These are phyloP conservation scores for Microcyclosporella mali DNA, from an alignment of 2,329 filamentous ascomycete genomes.

Conservation along the genomic window DNA sequence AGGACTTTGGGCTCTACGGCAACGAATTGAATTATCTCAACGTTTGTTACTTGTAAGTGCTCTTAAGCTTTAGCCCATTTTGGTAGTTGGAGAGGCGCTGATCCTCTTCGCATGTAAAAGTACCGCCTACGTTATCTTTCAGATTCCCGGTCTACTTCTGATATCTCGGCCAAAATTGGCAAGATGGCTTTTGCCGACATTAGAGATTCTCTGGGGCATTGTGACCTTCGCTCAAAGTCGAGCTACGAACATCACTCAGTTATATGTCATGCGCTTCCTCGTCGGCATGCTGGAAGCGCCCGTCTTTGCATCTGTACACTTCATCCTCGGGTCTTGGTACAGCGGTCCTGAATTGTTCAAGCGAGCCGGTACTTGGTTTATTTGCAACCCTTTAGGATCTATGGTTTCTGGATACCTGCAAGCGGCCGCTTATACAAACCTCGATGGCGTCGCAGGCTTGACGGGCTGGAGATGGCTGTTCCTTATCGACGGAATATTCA, in stretches of 20 bases:
- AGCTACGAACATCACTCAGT: constrained; percentile 34
- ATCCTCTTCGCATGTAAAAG: no score
- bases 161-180: constrained; percentile 32
- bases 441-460: constrained; percentile 44
- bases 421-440: constrained; percentile 41
- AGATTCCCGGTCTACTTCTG: constrained; percentile 34
- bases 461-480: constrained; percentile 49
- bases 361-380: constrained; percentile 54
- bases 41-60: constrained; percentile 23
- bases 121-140: constrained; percentile 35
- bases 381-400: constrained; percentile 52
- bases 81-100: no score
- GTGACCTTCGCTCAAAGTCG: constrained; percentile 36
- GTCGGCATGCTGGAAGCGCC: constrained; percentile 50
- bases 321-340: constrained; percentile 58
- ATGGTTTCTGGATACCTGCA: constrained; percentile 60
- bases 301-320: constrained; percentile 54
- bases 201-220: constrained; percentile 38
- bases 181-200: constrained; percentile 28
- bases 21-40: constrained; percentile 38
- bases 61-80: no score
- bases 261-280: constrained; percentile 37
- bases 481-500: constrained; percentile 52
- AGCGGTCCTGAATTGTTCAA: constrained; percentile 56
- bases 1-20: constrained; percentile 34